Percentiles rank a stretch among this genome's conserved stretches.
These are phyloP conservation scores for Iberis pinnata DNA, from an alignment of 345 rosid species.

Conservation along the genomic window DNA sequence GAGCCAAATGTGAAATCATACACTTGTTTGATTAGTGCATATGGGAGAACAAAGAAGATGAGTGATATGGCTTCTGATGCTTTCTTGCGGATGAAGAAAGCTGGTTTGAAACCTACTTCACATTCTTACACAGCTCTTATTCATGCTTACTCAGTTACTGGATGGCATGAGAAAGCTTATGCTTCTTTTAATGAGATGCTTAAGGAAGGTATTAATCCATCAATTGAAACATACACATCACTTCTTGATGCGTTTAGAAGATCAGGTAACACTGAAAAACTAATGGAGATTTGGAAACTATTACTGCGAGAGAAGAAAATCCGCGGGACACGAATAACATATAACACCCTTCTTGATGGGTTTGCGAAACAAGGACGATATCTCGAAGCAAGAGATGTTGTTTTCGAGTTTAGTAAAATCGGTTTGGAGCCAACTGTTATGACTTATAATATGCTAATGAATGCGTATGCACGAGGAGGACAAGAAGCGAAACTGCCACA, in stretches of 20 bases:
- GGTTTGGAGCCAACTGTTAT: conserved; percentile 74
- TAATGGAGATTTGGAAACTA: conserved; percentile 73
- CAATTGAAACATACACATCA: conserved; percentile 78
- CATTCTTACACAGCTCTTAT: conserved; percentile 80
- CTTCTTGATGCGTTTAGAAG: conserved; percentile 77
- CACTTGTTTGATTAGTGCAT: conserved; percentile 70
- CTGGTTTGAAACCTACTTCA: conserved; percentile 59
- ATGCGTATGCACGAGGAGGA: conserved; percentile 85
- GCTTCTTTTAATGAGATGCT: conserved; percentile 56
- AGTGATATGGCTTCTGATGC: conserved; percentile 84
- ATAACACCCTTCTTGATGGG: conserved; percentile 77
- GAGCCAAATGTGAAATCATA: conserved; percentile 60
- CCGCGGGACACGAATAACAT: conserved; percentile 64
- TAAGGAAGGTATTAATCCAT: conserved; percentile 60
- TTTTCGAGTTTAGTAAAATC: conserved; percentile 64
- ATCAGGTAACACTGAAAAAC: conserved; percentile 50
- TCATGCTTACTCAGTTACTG: conserved; percentile 78
- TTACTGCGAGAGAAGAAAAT: conserved; percentile 55
- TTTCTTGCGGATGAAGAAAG: conserved; percentile 67
- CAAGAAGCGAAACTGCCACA: conserved; percentile 73
- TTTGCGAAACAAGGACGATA: conserved; percentile 86
- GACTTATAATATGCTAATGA: conserved; percentile 92
- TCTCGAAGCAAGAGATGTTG: conserved; percentile 73
- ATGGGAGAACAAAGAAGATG: conserved; percentile 67
- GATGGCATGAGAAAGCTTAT: conserved; percentile 77